These are phyloP conservation scores for Pisolithus orientalis DNA, from an alignment of 768 basidiomycete genomes.

Conservation along the genomic window DNA sequence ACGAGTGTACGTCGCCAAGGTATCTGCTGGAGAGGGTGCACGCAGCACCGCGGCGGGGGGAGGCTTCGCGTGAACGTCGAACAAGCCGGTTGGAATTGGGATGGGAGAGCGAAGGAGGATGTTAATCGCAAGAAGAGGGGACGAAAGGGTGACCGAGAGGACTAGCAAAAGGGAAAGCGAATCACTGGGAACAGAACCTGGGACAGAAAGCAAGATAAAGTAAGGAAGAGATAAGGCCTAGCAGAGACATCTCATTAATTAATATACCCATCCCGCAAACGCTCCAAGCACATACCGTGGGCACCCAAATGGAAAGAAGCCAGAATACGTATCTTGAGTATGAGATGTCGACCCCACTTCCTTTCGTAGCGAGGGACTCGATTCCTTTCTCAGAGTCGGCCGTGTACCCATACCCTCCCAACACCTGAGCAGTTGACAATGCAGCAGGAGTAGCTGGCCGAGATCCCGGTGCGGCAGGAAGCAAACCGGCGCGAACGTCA, in stretches of 20 bases:
- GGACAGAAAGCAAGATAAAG: slow-evolving; percentile 36
- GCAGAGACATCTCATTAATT: not conserved
- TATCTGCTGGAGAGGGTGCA: slow-evolving; percentile 37
- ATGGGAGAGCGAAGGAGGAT: slow-evolving; percentile 55
- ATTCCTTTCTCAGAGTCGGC: slow-evolving; percentile 53
- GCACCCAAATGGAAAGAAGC: slow-evolving; percentile 64
- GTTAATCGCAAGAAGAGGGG: slow-evolving; percentile 60
- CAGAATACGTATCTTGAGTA: slow-evolving; percentile 51
- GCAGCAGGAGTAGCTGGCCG: slow-evolving; percentile 45
- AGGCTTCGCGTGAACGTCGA: slow-evolving; percentile 43
- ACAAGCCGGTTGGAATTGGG: slow-evolving; percentile 62
- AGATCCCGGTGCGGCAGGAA: slow-evolving; percentile 32
- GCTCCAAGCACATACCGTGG: slow-evolving; percentile 44
- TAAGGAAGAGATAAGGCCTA: slow-evolving; percentile 64
- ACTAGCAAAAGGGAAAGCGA: slow-evolving; percentile 45
- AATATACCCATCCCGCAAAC: not conserved
- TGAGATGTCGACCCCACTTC: slow-evolving; percentile 49
- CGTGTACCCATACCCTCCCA: slow-evolving; percentile 66
- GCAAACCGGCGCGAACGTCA: slow-evolving; percentile 38
- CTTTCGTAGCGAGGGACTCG: slow-evolving; percentile 37
- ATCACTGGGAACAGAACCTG: slow-evolving; percentile 34
- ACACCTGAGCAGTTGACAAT: slow-evolving; percentile 52
- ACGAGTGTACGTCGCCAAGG: slow-evolving; percentile 12
- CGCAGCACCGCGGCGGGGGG: slow-evolving; percentile 35
- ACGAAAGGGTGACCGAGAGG: slow-evolving; percentile 61